phyloP scores from a whole-genome alignment of 225 moss, liverwort and hornwort genomes.

The Sphagnum tenellum region DNA sequence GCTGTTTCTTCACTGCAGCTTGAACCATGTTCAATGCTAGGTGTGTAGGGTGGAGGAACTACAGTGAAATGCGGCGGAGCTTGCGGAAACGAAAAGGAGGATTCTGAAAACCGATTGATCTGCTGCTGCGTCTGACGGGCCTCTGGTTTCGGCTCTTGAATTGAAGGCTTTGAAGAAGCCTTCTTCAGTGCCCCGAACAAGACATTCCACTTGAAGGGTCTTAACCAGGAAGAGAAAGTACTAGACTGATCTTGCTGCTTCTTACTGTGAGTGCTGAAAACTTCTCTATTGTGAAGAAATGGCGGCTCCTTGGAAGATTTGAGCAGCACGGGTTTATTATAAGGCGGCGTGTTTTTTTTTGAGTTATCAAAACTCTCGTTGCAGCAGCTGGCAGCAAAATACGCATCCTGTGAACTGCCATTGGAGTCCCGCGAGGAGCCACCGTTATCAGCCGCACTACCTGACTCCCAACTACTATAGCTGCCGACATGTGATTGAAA shows the following conservation, averaged over 20 bases:
- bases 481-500: no score
- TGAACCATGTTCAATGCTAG: no score
- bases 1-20: no score
- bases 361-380: constrained; percentile 2
- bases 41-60: no score
- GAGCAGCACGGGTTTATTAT: no score
- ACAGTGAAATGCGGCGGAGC: no score
- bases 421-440: constrained; percentile 35
- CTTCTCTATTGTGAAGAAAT: constrained; percentile 51
- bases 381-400: constrained; percentile 16
- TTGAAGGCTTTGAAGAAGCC: no score
- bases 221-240: constrained; percentile 27
- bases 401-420: constrained; percentile 47
- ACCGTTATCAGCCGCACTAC: constrained; percentile 13
- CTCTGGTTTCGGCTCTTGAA: not conserved
- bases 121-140: not conserved
- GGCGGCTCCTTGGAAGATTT: constrained; percentile 16
- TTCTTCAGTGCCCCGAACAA: constrained; percentile 13
- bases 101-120: not conserved
- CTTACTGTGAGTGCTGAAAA: constrained; percentile 38
- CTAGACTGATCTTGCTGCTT: constrained; percentile 14
- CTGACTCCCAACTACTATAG: no score
- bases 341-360: not conserved
- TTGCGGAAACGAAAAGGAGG: no score
- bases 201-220: constrained; percentile 58